Percentiles rank a stretch among this genome's conserved stretches.
These are phyloP conservation scores for Flaveria linearis DNA, from an alignment of 129 eudicot species.

Conservation along the genomic window DNA sequence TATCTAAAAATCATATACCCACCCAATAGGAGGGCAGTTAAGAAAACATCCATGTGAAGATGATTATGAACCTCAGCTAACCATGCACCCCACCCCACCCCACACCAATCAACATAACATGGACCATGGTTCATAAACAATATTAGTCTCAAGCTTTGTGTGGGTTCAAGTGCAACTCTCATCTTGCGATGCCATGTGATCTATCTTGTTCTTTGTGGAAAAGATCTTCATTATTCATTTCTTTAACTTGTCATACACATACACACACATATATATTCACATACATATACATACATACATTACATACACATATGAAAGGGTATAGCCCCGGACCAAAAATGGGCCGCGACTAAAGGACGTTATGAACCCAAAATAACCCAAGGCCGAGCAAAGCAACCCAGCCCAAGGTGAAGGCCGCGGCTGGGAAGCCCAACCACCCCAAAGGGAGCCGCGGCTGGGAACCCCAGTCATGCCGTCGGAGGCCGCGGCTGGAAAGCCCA, in stretches of 20 bases:
- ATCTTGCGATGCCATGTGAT: conserved; percentile 28
- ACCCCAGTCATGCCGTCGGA: too few relatives aligned
- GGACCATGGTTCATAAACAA: conserved; percentile 30
- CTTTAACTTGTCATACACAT: background rate
- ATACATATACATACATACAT: too few relatives aligned
- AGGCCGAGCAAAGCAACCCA: too few relatives aligned
- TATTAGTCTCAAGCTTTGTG: conserved; percentile 5
- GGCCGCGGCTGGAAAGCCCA: too few relatives aligned
- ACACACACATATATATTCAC: too few relatives aligned
- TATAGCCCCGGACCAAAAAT: too few relatives aligned
- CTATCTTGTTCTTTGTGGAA: conserved; percentile 21
- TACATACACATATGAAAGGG: too few relatives aligned
- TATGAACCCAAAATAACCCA: too few relatives aligned
- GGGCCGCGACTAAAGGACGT: too few relatives aligned
- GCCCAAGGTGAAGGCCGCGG: too few relatives aligned
- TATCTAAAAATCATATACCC: conserved; percentile 11
- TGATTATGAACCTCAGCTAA: conserved; percentile 26
- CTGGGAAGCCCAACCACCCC: too few relatives aligned
- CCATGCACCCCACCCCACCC: conserved; percentile 34
- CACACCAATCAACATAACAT: conserved; percentile 19
- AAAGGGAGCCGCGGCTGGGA: too few relatives aligned
- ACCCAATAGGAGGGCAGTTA: conserved; percentile 32
- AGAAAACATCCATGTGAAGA: conserved; percentile 38
- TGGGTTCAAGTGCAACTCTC: conserved; percentile 25
- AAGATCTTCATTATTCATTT: conserved; percentile 19